phyloP scores from a whole-genome alignment of 1,284 basidiomycete species.

The Amylostereum chailletii region DNA sequence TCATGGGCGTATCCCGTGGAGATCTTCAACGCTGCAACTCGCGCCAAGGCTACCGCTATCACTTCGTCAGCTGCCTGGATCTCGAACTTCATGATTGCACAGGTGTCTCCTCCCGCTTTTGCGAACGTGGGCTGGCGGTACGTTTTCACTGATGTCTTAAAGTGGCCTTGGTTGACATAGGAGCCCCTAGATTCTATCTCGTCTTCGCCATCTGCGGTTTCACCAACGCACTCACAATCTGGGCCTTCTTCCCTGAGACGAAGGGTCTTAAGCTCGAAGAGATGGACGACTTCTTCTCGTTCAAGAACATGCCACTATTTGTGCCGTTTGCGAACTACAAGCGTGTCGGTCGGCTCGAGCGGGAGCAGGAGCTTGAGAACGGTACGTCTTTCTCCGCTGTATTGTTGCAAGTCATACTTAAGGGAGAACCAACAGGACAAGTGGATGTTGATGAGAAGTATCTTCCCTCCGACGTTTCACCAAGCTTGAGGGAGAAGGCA shows the following conservation, averaged over 20 bases:
- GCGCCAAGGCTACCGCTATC: slow-evolving; percentile 52
- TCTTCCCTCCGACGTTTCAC: slow-evolving; percentile 2
- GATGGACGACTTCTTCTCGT: slow-evolving; percentile 44
- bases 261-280: slow-evolving; percentile 39
- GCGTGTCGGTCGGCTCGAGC: slow-evolving; percentile 26
- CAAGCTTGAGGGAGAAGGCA: slow-evolving; percentile 7
- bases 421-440: slow-evolving; percentile 21
- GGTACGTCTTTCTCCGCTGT: background rate
- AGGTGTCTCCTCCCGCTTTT: slow-evolving; percentile 42
- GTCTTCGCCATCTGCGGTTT: slow-evolving; percentile 56
- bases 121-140: slow-evolving; percentile 27
- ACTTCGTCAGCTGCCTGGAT: slow-evolving; percentile 46
- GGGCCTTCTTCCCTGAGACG: slow-evolving; percentile 32
- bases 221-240: slow-evolving; percentile 54
- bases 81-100: slow-evolving; percentile 39
- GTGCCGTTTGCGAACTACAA: slow-evolving; percentile 34
- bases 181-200: slow-evolving; percentile 37
- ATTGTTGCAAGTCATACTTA: background rate
- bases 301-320: slow-evolving; percentile 36
- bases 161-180: no score
- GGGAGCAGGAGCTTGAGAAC: slow-evolving; percentile 38
- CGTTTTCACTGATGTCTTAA: background rate
- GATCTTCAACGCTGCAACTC: slow-evolving; percentile 47
- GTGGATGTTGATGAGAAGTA: slow-evolving; percentile 6
- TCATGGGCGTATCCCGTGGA: slow-evolving; percentile 22